A percentile compares a stretch with the other conserved stretches of the same genome.
phyloP scores from a whole-genome alignment of 345 rosid species.

The Aethionema arabicum region DNA sequence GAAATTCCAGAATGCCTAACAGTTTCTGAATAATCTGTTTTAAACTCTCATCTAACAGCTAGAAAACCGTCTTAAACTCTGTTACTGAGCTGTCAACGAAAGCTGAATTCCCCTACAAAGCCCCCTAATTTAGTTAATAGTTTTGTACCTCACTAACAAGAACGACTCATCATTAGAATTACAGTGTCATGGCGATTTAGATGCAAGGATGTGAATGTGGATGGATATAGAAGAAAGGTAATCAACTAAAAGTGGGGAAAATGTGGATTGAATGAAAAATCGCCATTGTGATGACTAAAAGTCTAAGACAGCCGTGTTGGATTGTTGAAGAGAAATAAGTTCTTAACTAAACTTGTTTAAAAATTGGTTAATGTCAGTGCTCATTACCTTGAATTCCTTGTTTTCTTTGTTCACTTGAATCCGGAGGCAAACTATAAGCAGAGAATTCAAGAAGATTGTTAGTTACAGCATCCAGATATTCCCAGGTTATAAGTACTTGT shows the following conservation, averaged over 20 bases:
- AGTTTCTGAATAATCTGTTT: neutral
- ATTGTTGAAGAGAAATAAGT: neutral
- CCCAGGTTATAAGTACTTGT: neutral
- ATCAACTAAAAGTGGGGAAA: neutral
- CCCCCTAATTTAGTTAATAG: neutral
- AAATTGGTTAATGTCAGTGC: neutral
- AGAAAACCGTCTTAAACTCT: neutral
- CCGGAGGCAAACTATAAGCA: slow-evolving; percentile 82
- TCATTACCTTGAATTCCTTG: slow-evolving; percentile 83
- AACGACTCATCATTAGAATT: neutral
- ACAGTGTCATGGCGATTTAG: neutral
- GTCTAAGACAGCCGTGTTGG: neutral
- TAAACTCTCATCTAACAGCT: slow-evolving; percentile 1
- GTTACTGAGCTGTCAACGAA: neutral
- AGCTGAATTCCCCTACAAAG: neutral
- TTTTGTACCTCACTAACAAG: slow-evolving; percentile 14
- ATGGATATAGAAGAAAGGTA: neutral
- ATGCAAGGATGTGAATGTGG: neutral
- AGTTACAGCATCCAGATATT: neutral
- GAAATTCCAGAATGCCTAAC: neutral
- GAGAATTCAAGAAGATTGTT: slow-evolving; percentile 1
- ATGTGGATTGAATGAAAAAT: neutral
- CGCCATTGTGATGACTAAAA: slow-evolving; percentile 9
- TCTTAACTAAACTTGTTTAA: neutral
- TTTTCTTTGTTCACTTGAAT: slow-evolving; percentile 99